Evolutionary conservation across 1,139 yeast genomes (phyloP), one percentile per base, ranked within the genome.

Genomic region (Blastobotrys niveus): DNA sequence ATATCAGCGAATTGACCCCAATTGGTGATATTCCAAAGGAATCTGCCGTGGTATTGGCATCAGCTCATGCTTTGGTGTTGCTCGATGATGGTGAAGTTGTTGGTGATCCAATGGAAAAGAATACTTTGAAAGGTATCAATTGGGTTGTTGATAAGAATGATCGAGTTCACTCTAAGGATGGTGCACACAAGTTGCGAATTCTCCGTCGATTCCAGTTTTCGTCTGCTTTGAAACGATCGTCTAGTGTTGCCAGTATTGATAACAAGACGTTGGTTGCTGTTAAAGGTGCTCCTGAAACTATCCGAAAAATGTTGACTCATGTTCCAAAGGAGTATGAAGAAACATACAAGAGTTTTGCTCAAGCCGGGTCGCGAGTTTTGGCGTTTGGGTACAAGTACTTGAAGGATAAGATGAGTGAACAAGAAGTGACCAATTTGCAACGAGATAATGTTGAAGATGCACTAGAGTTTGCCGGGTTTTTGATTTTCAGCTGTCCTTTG

Each of bases 201-300:
- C 71, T 86, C 54, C 89, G 96, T 68, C 83, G 98, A 62, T 91
- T 91, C 78, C 97, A 91, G 68, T 91, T 91, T 63, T 87, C 96
- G 38, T 89, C 97, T 47, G 88, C 96, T 43, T 76, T 91, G 63
- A 91, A 93, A 66, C 82, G 99, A 68, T 89, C 97, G 9, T 78
- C 96, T n/a, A 77, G 94, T 38, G 78, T 91, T 56, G 84, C 96
- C n/a, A 67, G 71, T 37, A 69, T 80, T 42, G 73, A 71, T 52
- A 68, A 77, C 41, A 51, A 51, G 40, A 76, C 82, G 54, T 74
- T 88, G 56, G 93, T 89, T 41, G 83, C 96, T 55, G 95, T 82
- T 37, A 93, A 93, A 67, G 99, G 99, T 73, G 99, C 99, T 1
- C 99, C 99, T n/a, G 99, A 91, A 69, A 91, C 97, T 26, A 78